Evolutionary conservation across 1,284 basidiomycete species (phyloP), one percentile per base, ranked within the genome.

Genomic region (Caloboletus inedulis): DNA sequence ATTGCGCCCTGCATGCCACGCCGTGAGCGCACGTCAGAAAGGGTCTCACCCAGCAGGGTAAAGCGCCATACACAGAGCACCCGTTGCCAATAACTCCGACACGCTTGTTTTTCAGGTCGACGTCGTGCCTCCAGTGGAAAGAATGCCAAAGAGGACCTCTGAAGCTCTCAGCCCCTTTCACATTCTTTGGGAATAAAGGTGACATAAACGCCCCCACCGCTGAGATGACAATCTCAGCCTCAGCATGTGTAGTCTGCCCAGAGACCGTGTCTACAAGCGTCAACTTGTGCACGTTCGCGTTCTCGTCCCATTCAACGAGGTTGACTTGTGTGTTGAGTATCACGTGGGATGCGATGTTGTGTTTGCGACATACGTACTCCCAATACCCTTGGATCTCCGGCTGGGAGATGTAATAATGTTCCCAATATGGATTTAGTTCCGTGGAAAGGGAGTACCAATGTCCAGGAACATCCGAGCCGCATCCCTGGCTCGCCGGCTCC

Each of bases 61-160:
- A 52, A 43, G 57, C 41, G 51, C 69, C 73, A 65, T 64, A 77
- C 81, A 74, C 76, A 61, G 82, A 77, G 68, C 80, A 83, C 3
- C 83, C 85, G 59, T 84, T 84, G 19, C 84, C 85, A 59, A 86
- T 77, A 16, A 87, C 77, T 4, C 77, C 82, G 2, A 85, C 76
- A 27, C 73, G 70, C 64, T 84, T 83, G 12, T 75, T 77, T 47
- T 68, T 68, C 49, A 84, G 65, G 43, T 76, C 65, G 25, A 85
- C 73, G 56, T 78, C 77, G 51, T 82, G 79, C 43, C 75, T 70
- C 82, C 83, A 87, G 39, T 68, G 64, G 29, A 78, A 77, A 37
- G 81, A 81, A 65, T 85, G 83, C 64, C 79, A 82, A 23, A 74
- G 57, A 7, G 65, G 58, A 2, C 84, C 84, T 37, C 72, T 68